These are phyloP conservation scores for Phaeosphaeriaceae sp. DNA, from an alignment of 2,329 filamentous ascomycete genomes.

Conservation along the genomic window DNA sequence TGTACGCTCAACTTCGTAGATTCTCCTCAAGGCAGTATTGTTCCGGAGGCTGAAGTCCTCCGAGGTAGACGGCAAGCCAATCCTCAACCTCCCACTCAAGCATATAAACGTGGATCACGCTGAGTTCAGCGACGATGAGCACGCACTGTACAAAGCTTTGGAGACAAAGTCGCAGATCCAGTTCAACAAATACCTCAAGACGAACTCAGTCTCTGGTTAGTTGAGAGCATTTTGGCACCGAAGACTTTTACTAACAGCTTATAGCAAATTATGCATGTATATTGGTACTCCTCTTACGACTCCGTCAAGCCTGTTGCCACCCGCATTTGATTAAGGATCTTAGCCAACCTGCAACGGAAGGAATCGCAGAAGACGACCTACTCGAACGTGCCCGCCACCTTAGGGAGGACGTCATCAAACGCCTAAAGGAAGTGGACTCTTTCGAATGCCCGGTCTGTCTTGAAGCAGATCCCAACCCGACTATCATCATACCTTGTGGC, in stretches of 20 bases:
- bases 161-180: constrained; percentile 71
- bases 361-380: constrained; percentile 62
- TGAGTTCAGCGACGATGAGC: constrained; percentile 71
- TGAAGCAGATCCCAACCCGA: constrained; percentile 75
- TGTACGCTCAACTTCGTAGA: constrained; percentile 26
- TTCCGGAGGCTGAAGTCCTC: constrained; percentile 83
- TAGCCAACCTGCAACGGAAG: constrained; percentile 68
- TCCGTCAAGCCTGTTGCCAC: constrained; percentile 84
- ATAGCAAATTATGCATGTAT: constrained; percentile 76
- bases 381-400: constrained; percentile 69
- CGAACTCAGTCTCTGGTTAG: constrained; percentile 66
- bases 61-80: constrained; percentile 78
- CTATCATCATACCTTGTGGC: constrained; percentile 82
- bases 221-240: not conserved
- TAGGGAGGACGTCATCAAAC: constrained; percentile 65
- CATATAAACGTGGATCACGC: constrained; percentile 67
- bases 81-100: constrained; percentile 72
- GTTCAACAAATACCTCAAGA: constrained; percentile 79
- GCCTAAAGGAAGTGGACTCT: constrained; percentile 65
- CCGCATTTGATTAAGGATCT: constrained; percentile 74
- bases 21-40: constrained; percentile 79
- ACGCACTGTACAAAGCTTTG: constrained; percentile 68
- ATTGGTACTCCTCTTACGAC: constrained; percentile 77
- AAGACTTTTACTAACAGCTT: constrained; percentile 6
- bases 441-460: constrained; percentile 87